Evolutionary conservation across 2,329 filamentous ascomycete genomes (phyloP).

Genomic region (Ceratocystis eucalypticola): DNA sequence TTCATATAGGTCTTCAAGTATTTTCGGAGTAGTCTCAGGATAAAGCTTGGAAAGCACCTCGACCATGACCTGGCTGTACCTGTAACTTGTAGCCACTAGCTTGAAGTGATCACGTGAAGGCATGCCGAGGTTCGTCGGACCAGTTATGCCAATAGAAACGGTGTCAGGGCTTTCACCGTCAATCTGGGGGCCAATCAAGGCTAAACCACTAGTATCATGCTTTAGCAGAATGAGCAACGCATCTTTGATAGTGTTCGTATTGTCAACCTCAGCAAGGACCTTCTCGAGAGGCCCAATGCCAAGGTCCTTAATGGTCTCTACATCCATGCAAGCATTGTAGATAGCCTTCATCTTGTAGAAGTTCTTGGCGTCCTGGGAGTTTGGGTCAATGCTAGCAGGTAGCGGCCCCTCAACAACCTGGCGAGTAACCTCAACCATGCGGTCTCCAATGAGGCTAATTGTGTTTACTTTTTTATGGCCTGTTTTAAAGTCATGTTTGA

Average conservation of each 20-base stretch:
- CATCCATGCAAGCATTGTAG: conserved; percentile 54
- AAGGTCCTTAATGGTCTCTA: conserved; percentile 39
- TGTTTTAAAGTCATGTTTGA: conserved; percentile 49
- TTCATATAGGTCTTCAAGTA: conserved; percentile 34
- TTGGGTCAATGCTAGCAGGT: conserved; percentile 25
- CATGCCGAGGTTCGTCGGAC: conserved; percentile 41
- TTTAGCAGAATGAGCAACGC: conserved; percentile 35
- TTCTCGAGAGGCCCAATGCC: conserved; percentile 43
- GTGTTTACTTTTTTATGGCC: no score
- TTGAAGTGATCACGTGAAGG: conserved; percentile 49
- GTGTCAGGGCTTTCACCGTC: conserved; percentile 32
- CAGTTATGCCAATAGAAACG: conserved; percentile 29
- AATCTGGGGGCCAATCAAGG: conserved; percentile 28
- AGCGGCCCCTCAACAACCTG: conserved; percentile 50
- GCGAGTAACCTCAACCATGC: conserved; percentile 43
- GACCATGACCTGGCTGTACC: conserved; percentile 32
- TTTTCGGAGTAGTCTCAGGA: conserved; percentile 28
- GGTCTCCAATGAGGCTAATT: conserved; percentile 47
- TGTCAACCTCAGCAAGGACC: conserved; percentile 39
- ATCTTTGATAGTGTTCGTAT: conserved; percentile 26
- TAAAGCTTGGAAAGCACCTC: conserved; percentile 25
- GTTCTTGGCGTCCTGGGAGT: conserved; percentile 42
- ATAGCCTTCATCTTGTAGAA: conserved; percentile 51
- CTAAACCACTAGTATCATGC: conserved; percentile 31
- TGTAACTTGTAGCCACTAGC: conserved; percentile 37